phyloP scores from a whole-genome alignment of 306 rosid species.

The Trifolium pratense region DNA sequence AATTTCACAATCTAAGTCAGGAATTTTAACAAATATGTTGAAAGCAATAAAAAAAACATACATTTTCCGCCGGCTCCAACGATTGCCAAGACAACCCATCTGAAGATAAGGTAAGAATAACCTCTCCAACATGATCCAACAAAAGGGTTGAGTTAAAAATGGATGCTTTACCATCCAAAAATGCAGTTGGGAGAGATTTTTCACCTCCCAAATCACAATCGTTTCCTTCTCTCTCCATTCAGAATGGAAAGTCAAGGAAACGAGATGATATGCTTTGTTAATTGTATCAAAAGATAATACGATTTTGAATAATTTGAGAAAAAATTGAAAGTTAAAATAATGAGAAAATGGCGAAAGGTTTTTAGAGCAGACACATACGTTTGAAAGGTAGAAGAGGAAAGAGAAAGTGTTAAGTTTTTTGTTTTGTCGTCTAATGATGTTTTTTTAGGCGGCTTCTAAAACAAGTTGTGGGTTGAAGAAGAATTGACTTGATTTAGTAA shows the following conservation, averaged over 20 bases:
- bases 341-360: background rate
- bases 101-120: conserved; percentile 56
- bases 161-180: conserved; percentile 38
- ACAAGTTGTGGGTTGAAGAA: background rate
- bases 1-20: conserved; percentile 21
- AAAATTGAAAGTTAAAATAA: conserved; percentile 20
- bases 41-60: conserved; percentile 38
- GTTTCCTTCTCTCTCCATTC: conserved; percentile 59
- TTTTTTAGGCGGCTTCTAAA: background rate
- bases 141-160: conserved; percentile 57
- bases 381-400: conserved; percentile 3
- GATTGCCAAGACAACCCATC: conserved; percentile 75
- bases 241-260: conserved; percentile 57
- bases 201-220: conserved; percentile 40
- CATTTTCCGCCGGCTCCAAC: conserved; percentile 48
- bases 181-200: conserved; percentile 34
- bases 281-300: conserved; percentile 7
- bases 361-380: conserved; percentile 6
- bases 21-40: conserved; percentile 3
- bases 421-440: background rate
- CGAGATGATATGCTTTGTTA: conserved; percentile 32
- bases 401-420: conserved; percentile 4
- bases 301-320: background rate
- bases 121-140: conserved; percentile 74
- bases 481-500: conserved; percentile 38